Percentiles rank a stretch among this genome's conserved stretches.
These are phyloP conservation scores for Xerocomellus amylosporus DNA, from an alignment of 768 basidiomycete species.

Conservation along the genomic window DNA sequence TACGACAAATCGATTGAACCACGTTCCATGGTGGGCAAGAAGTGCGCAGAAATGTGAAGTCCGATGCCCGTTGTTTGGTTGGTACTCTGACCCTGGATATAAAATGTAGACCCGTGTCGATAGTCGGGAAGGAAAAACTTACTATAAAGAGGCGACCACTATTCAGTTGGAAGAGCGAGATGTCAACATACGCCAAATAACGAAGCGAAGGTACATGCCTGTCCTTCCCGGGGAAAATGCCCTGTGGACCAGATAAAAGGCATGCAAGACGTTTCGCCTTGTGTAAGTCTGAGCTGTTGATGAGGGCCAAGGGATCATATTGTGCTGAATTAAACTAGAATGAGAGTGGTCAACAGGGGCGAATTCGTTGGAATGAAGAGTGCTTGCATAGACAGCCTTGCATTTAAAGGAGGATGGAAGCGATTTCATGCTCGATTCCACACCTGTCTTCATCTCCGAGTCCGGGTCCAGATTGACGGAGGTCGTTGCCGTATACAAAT, in stretches of 20 bases:
- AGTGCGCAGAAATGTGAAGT: slow-evolving; percentile 67
- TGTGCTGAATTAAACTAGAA: slow-evolving; percentile 14
- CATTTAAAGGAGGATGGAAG: slow-evolving; percentile 6
- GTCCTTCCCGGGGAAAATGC: slow-evolving; percentile 1
- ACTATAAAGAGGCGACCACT: slow-evolving; percentile 19
- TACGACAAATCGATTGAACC: slow-evolving; percentile 88
- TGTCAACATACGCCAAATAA: background rate
- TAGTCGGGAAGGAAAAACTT: background rate
- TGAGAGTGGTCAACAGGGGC: background rate
- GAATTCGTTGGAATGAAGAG: background rate
- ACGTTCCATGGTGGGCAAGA: slow-evolving; percentile 94
- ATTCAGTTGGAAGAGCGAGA: background rate
- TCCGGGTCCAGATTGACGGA: background rate
- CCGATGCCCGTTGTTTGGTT: slow-evolving; percentile 83
- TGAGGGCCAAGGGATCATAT: background rate
- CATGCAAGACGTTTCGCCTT: background rate
- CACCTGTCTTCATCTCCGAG: slow-evolving; percentile 8
- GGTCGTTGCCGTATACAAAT: slow-evolving; percentile 10
- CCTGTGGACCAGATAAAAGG: slow-evolving; percentile 2
- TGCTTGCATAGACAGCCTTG: slow-evolving; percentile 8
- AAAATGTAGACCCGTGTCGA: background rate
- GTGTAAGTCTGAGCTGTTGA: background rate
- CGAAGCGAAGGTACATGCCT: background rate
- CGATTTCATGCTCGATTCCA: slow-evolving; percentile 6
- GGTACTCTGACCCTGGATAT: slow-evolving; percentile 74